Percentiles rank a stretch among this genome's conserved stretches.
Evolutionary conservation across 768 basidiomycete species (phyloP).

Genomic region (Hirschioporus abietinus): DNA sequence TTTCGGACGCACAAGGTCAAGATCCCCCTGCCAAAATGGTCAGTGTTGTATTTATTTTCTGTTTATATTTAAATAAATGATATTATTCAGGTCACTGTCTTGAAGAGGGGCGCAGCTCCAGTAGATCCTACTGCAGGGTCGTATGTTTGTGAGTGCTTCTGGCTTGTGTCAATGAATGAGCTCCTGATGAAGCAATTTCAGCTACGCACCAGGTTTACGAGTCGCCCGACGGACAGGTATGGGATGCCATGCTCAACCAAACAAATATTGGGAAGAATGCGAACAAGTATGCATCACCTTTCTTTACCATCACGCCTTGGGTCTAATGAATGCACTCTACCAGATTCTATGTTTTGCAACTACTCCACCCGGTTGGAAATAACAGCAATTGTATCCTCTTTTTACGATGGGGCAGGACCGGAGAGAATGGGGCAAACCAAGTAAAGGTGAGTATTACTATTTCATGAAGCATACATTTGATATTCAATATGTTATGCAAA

Average conservation of each 20-base stretch:
- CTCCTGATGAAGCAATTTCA: slow-evolving; percentile 22
- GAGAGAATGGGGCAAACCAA: slow-evolving; percentile 47
- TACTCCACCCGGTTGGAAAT: slow-evolving; percentile 45
- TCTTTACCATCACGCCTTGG: neutral
- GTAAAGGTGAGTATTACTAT: slow-evolving; percentile 33
- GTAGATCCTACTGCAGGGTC: slow-evolving; percentile 41
- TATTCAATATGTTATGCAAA: slow-evolving; percentile 17
- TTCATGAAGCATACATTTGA: neutral
- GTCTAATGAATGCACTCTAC: neutral
- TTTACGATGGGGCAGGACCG: slow-evolving; percentile 61
- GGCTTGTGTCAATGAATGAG: no score
- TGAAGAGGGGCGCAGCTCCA: slow-evolving; percentile 52
- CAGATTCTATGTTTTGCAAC: slow-evolving; percentile 56
- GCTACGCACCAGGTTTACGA: slow-evolving; percentile 48
- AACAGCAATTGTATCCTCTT: slow-evolving; percentile 32
- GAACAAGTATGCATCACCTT: slow-evolving; percentile 38
- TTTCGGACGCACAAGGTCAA: slow-evolving; percentile 21
- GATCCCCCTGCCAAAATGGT: slow-evolving; percentile 43
- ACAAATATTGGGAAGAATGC: slow-evolving; percentile 42
- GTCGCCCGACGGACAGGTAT: slow-evolving; percentile 32
- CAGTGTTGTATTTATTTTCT: slow-evolving; percentile 7
- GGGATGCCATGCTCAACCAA: slow-evolving; percentile 63
- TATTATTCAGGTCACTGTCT: slow-evolving; percentile 32
- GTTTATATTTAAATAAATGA: slow-evolving; percentile 7
- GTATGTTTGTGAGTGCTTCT: slow-evolving; percentile 37